These are phyloP conservation scores for Corylus avellana DNA, from an alignment of 306 rosid species.

Conservation along the genomic window DNA sequence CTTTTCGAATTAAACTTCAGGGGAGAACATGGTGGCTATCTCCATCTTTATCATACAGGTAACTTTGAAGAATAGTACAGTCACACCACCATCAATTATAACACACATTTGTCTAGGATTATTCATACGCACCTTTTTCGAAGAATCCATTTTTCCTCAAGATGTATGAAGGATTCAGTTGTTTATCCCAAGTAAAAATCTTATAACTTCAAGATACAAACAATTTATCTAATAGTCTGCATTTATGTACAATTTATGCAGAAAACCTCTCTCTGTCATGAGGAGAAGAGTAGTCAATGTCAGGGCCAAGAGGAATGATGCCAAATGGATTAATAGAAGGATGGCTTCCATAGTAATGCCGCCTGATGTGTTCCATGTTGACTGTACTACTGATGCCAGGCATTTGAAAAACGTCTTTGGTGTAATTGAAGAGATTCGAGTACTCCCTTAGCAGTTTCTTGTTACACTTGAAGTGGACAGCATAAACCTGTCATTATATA, in stretches of 20 bases:
- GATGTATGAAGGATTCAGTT: not conserved
- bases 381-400: slow-evolving; percentile 76
- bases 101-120: not conserved
- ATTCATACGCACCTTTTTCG: not conserved
- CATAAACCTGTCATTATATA: slow-evolving; percentile 65
- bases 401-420: slow-evolving; percentile 81
- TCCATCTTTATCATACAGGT: not conserved
- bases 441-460: slow-evolving; percentile 77
- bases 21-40: not conserved
- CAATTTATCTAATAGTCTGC: slow-evolving; percentile 8
- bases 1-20: too few relatives aligned
- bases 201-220: not conserved
- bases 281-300: slow-evolving; percentile 65
- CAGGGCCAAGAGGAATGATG: slow-evolving; percentile 70
- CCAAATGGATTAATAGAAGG: slow-evolving; percentile 86
- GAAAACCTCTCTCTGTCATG: slow-evolving; percentile 74
- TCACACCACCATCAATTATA: not conserved
- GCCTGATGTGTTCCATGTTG: slow-evolving; percentile 78
- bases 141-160: not conserved
- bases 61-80: not conserved
- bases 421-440: slow-evolving; percentile 77
- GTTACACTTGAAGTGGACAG: slow-evolving; percentile 96
- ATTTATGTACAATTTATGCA: slow-evolving; percentile 30
- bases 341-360: slow-evolving; percentile 83
- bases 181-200: slow-evolving; percentile 7